Conservation (phyloP, 2,329 filamentous ascomycete species). For the Phialophora verrucosa region DNA sequence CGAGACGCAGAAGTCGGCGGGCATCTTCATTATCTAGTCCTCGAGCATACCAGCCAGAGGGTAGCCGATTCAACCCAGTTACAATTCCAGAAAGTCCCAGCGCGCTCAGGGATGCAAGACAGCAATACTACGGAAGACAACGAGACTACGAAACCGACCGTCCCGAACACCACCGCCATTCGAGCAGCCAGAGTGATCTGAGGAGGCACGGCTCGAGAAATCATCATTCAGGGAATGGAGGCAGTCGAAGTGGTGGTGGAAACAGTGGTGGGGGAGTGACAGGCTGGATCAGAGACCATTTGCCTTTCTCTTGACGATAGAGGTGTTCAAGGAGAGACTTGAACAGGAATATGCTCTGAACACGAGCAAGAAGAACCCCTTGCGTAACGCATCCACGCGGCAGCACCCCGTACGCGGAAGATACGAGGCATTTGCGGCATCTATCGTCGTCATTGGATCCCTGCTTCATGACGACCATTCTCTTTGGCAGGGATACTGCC, state of each 20-base stretch:
- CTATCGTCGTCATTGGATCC: background rate
- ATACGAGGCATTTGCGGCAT: background rate
- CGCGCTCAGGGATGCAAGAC: slow-evolving; percentile 35
- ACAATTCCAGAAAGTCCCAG: slow-evolving; percentile 29
- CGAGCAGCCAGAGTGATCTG: slow-evolving; percentile 32
- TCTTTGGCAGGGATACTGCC: background rate
- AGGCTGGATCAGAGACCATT: slow-evolving; percentile 41
- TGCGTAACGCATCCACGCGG: background rate
- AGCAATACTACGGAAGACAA: slow-evolving; percentile 32
- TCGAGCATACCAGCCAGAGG: slow-evolving; percentile 23
- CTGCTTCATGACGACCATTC: background rate
- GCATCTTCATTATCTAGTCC: slow-evolving; percentile 34
- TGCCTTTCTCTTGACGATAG: slow-evolving; percentile 29
- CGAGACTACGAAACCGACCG: slow-evolving; percentile 24
- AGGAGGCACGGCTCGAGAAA: slow-evolving; percentile 24
- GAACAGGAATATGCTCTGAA: background rate
- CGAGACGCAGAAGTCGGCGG: slow-evolving; percentile 26
- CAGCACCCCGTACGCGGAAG: background rate
- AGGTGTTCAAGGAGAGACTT: background rate
- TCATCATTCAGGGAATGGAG: background rate
- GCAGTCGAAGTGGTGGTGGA: slow-evolving; percentile 18
- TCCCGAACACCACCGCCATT: slow-evolving; percentile 31
- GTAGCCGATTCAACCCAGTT: slow-evolving; percentile 38
- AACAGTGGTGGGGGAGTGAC: slow-evolving; percentile 38
- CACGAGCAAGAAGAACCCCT: background rate